Base-by-base conservation (phyloP, 305 asterid genomes). In the Nicotiana rustica region DNA sequence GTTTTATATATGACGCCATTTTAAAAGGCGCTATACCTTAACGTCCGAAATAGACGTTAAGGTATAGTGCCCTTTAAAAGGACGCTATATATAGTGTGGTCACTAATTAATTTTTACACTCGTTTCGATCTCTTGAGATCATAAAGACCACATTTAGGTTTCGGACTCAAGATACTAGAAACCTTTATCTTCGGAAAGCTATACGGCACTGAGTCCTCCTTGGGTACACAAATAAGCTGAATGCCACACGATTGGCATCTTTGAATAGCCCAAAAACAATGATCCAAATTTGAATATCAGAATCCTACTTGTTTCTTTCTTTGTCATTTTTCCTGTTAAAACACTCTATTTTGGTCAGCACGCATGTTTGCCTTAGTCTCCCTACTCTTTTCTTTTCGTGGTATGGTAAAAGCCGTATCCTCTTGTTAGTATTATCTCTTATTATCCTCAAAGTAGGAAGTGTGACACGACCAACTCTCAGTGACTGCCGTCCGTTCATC, bases 171-270 rank as follows among this genome's bases (percentile, higher is more conserved):
- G 29, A 86, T 17, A 59, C 19, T 59, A n/a, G 57, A 2, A 69
- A 69, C 77, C 0, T 70, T 60, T 75, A 21, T 73, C 85, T 82
- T 69, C 68, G 83, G 56, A 85, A 86, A 86, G 79, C 80, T 81
- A 86, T 76, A 86, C 83, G 79, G 81, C 85, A 70, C 88, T 86
- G 75, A 25, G 78, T 77, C 75, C 81, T 56, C 66, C 44, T 79
- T 79, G 84, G 71, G 82, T 82, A 73, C 47, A 68, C 61, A 47
- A n/a, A 49, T 19, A 19, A 77, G 79, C 84, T 82, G 81, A 85
- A 85, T 84, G 87, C 93, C 93, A 90, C 95, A 89, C 87, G 92
- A 89, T 86, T 89, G 87, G 90, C 85, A 90, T 91, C 92, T 88
- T 90, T 90, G 88, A 88, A 87, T 67, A 19, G 36, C 67, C 68